Base-by-base conservation (phyloP, 140 eudicot species). In the Stevia rebaudiana region DNA sequence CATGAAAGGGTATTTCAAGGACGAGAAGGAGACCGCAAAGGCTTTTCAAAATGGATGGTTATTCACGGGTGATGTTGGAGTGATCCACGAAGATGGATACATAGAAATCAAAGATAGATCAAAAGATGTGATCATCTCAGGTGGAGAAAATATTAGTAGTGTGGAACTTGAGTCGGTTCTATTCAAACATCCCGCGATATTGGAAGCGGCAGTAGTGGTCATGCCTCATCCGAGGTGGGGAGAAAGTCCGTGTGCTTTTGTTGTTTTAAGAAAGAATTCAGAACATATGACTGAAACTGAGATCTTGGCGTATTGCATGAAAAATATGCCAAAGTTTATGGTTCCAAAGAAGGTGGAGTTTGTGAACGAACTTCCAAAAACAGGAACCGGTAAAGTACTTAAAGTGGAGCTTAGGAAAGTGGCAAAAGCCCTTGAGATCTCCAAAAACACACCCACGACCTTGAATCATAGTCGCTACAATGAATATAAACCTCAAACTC, bases 211-310 rank as follows among this genome's bases (percentile, higher is more conserved):
- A 0, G 86, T 82, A 57, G 94, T 85, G 65, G 94, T 89, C 7
- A 85, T 79, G 89, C 89, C 89, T 4, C 89, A 85, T 23, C 73
- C 82, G 0, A 70, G 64, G 48, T 85, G 89, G 94, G 94, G 89
- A 0, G 89, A 85, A 69, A 85, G 77, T 65, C 89, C 94, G 0
- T 82, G 89, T 67, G 89, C 89, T 6, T 85, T 85, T 18, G 78
- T 79, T 17, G 71, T 33, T 8, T 13, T 80, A 41, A 72, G 30
- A 40, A 67, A 48, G 15, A 55, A 55, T 3, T 6, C 8, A 7
- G 42, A 35, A 22, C 5, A 31, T 2, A 70, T 50, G 22, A 62
- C 61, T 1, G 89, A 86, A 80, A 63, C 72, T 8, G 83, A 83
- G 4, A 78, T 86, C n/a, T 22, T 83, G 8, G 62, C 21, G 42